A percentile compares a stretch with the other conserved stretches of the same genome.
Conservation (phyloP, 2,329 filamentous ascomycete species). For the Didymella sp. region DNA sequence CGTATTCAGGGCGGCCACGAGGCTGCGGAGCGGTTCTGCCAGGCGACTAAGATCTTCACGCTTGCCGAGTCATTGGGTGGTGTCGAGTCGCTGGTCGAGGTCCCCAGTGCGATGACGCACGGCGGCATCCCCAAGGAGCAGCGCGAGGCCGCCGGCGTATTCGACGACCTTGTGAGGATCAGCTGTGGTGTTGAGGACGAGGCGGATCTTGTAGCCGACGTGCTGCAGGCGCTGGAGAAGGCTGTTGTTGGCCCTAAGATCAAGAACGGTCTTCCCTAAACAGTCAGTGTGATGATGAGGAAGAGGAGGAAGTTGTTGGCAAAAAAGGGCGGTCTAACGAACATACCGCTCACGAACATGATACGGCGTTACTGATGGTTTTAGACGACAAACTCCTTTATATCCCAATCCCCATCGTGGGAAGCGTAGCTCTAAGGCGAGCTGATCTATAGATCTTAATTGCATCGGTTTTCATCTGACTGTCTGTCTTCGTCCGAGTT, state of each 20-base stretch:
- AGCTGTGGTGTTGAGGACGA: constrained; percentile 95
- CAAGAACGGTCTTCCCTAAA: constrained; percentile 24
- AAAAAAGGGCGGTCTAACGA: constrained; percentile 24
- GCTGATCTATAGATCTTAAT: constrained; percentile 17
- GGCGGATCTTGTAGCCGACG: constrained; percentile 81
- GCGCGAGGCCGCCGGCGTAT: constrained; percentile 91
- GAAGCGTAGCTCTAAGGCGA: constrained; percentile 23
- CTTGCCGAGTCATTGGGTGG: constrained; percentile 92
- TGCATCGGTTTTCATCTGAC: constrained; percentile 4
- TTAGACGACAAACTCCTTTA: constrained; percentile 25
- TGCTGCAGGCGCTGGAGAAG: constrained; percentile 80
- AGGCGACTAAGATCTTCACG: constrained; percentile 86
- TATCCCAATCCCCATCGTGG: constrained; percentile 20
- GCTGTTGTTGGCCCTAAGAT: constrained; percentile 65
- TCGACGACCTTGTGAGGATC: constrained; percentile 89
- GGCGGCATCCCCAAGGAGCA: constrained; percentile 90
- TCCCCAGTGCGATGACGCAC: constrained; percentile 96
- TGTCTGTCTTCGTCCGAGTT: neutral
- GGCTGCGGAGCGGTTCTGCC: constrained; percentile 92
- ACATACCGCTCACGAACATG: constrained; percentile 13
- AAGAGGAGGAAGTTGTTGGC: neutral
- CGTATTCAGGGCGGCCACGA: constrained; percentile 84
- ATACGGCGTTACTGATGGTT: constrained; percentile 18
- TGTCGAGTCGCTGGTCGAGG: constrained; percentile 88
- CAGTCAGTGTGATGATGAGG: neutral